Evolutionary conservation across 164 flowering plant species (phyloP).

Genomic region (Buxus sempervirens): DNA sequence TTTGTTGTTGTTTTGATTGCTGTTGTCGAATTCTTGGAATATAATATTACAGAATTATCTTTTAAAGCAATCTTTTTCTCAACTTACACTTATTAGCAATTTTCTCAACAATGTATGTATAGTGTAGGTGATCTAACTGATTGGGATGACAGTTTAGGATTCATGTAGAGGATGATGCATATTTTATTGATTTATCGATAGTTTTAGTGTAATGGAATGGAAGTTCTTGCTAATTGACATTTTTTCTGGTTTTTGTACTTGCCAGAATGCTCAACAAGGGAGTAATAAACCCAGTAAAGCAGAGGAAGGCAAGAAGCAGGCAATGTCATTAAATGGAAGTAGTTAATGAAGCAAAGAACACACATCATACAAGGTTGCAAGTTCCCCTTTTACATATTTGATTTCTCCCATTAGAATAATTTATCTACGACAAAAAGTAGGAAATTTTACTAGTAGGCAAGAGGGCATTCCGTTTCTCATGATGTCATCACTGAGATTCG

Average conservation of each 20-base stretch:
- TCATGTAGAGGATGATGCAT: too few relatives aligned
- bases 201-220: neutral
- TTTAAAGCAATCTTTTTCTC: too few relatives aligned
- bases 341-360: constrained; percentile 5
- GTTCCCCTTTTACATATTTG: too few relatives aligned
- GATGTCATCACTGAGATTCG: neutral
- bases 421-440: neutral
- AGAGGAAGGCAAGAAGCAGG: constrained; percentile 17
- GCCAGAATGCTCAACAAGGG: constrained; percentile 11
- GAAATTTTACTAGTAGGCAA: neutral
- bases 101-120: too few relatives aligned
- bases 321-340: constrained; percentile 4
- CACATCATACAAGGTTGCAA: too few relatives aligned
- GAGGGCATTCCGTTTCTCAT: neutral
- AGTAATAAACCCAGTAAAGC: constrained; percentile 17
- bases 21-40: too few relatives aligned
- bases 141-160: too few relatives aligned
- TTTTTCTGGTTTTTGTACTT: neutral
- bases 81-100: too few relatives aligned
- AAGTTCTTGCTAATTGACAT: neutral
- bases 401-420: neutral
- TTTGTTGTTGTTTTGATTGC: too few relatives aligned
- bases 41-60: too few relatives aligned
- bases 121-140: too few relatives aligned
- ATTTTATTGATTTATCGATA: neutral